Evolutionary conservation across 805 yeast genomes (phyloP), one percentile per base, ranked within the genome.

Genomic region (Yarrowia hollandica): DNA sequence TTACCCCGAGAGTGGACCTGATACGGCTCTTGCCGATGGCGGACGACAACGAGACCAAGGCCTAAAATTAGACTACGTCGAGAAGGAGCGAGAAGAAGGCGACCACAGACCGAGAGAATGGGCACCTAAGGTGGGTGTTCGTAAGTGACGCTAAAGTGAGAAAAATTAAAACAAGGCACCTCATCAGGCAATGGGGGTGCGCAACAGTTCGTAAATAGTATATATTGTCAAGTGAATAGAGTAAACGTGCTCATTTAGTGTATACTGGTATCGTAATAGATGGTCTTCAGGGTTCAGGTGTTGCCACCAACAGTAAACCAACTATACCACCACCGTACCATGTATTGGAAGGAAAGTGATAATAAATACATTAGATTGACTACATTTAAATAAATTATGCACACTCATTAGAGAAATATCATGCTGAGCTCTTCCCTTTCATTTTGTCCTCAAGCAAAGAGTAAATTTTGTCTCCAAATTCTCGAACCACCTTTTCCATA

Each of bases 401-500:
- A 6, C 15, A 8, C 25, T 6, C n/a, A n/a, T n/a, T n/a, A n/a
- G n/a, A n/a, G n/a, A n/a, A n/a, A n/a, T 22, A 6, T 23, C 16
- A n/a, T 12, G 19, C 42, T 5, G 44, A 37, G 25, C 26, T 34
- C 2, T 18, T n/a, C 3, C 18, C 22, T 30, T 21, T 48, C 55
- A 48, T 6, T n/a, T 16, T 48, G 21, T 33, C 55, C 34, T 28
- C 39, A 14, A 48, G 21, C 28, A 48, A 19, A 3, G 55, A 48
- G 37, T 22, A 52, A 18, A 52, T 52, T 35, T 52, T 52, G 58
- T 52, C 58, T 2, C 58, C 58, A 52, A 52, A 35, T 25, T 52
- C 58, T 10, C 58, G 42, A 5, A 35, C 58, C 44, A 52, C 15
- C 7, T 16, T 22, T 6, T 48, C 55, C 22, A 48, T 38, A 4